phyloP scores from a whole-genome alignment of 73 alveolate species.

The Tetrahymena borealis region DNA sequence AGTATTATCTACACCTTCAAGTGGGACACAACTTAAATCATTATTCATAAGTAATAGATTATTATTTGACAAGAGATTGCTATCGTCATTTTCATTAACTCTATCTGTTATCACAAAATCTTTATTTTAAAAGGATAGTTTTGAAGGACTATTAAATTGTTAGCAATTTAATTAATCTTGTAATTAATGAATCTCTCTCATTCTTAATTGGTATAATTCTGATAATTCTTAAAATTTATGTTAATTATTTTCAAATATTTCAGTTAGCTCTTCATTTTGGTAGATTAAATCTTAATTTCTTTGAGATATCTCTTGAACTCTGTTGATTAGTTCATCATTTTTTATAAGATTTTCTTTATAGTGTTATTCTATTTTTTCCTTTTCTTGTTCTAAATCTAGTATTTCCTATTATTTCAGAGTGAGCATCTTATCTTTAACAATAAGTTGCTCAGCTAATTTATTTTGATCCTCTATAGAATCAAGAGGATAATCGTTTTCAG shows the following conservation, averaged over 20 bases:
- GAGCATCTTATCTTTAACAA: neutral
- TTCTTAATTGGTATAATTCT: neutral
- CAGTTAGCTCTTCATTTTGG: neutral
- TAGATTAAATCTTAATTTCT: neutral
- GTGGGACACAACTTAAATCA: neutral
- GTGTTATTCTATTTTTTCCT: neutral
- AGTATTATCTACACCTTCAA: neutral
- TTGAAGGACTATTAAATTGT: neutral
- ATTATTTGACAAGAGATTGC: neutral
- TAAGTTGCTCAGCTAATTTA: neutral
- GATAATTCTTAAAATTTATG: neutral
- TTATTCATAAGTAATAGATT: neutral
- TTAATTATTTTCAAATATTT: neutral
- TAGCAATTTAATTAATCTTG: neutral
- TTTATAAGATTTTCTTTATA: neutral
- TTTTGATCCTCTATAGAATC: neutral
- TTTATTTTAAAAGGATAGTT: neutral
- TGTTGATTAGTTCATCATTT: neutral
- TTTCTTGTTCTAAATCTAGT: neutral
- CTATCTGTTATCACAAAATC: neutral
- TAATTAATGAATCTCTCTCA: neutral
- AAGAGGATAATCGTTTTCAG: neutral
- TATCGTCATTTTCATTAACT: neutral
- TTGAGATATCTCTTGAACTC: neutral
- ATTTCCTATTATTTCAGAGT: neutral